phyloP scores from a whole-genome alignment of 805 yeast genomes.

The Sungouiella thailandica region DNA sequence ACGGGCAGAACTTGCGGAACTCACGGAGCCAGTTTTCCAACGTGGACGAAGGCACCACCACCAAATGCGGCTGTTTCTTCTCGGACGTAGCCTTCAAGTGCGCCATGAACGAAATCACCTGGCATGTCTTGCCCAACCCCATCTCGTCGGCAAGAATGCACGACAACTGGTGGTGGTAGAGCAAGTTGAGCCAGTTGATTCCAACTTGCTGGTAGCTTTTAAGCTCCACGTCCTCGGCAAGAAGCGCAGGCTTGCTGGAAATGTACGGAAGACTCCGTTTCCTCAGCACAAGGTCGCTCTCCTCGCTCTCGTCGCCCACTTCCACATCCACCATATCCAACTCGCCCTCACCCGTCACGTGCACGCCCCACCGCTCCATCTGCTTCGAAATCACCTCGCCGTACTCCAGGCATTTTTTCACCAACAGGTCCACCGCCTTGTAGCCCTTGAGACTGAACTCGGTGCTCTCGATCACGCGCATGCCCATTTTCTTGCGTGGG shows the following conservation, averaged over 20 bases:
- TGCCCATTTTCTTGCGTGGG: constrained; percentile 56
- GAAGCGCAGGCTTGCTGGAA: constrained; percentile 63
- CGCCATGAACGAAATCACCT: constrained; percentile 89
- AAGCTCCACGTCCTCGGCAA: constrained; percentile 60
- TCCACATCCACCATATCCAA: constrained; percentile 54
- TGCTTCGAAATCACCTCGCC: constrained; percentile 68
- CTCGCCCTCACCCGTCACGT: constrained; percentile 64
- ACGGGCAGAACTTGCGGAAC: constrained; percentile 83
- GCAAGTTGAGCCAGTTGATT: constrained; percentile 80
- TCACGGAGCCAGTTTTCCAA: constrained; percentile 97
- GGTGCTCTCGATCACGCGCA: constrained; percentile 66
- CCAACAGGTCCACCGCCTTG: constrained; percentile 90
- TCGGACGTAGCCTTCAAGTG: constrained; percentile 65
- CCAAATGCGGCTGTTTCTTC: constrained; percentile 73
- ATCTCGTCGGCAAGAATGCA: constrained; percentile 97
- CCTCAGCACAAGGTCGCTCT: constrained; percentile 28
- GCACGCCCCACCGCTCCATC: constrained; percentile 86
- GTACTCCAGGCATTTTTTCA: constrained; percentile 73
- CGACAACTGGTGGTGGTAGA: constrained; percentile 74
- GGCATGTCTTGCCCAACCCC: constrained; percentile 98
- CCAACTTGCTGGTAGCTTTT: constrained; percentile 97
- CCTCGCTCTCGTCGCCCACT: constrained; percentile 26
- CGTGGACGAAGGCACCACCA: constrained; percentile 95
- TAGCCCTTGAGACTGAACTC: constrained; percentile 76
- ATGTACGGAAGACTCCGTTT: constrained; percentile 41